Evolutionary conservation across 2,329 filamentous ascomycete genomes (phyloP).

Genomic region (Epichloe sibirici): DNA sequence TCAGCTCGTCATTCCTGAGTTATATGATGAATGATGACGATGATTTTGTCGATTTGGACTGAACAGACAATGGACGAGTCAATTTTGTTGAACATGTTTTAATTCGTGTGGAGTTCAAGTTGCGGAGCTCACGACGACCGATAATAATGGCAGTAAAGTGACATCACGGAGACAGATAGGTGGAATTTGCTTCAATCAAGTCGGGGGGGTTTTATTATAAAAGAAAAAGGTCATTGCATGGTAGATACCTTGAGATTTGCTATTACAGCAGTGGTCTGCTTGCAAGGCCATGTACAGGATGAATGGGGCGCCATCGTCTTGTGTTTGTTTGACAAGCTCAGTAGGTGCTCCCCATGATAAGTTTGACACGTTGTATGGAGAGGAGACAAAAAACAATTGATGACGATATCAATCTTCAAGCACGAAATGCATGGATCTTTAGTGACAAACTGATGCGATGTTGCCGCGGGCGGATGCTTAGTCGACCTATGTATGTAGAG

Average conservation of each 20-base stretch:
- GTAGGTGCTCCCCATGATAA: background rate
- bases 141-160: background rate
- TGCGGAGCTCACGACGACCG: background rate
- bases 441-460: too few species aligned
- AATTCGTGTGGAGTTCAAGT: background rate
- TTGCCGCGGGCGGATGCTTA: too few species aligned
- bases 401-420: too few species aligned
- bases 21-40: constrained; percentile 12
- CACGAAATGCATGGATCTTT: too few species aligned
- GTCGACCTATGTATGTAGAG: background rate
- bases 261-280: background rate
- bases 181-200: background rate
- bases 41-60: constrained; percentile 2
- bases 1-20: constrained; percentile 22
- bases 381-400: background rate
- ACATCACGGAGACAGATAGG: background rate
- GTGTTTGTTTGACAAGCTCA: background rate
- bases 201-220: background rate
- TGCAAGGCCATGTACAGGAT: background rate
- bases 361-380: background rate
- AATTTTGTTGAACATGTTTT: background rate
- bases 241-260: background rate
- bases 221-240: background rate
- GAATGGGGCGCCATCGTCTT: background rate
- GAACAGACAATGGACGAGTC: background rate